Base-by-base conservation (phyloP, 768 basidiomycete genomes). In the Tricholoma sp. region DNA sequence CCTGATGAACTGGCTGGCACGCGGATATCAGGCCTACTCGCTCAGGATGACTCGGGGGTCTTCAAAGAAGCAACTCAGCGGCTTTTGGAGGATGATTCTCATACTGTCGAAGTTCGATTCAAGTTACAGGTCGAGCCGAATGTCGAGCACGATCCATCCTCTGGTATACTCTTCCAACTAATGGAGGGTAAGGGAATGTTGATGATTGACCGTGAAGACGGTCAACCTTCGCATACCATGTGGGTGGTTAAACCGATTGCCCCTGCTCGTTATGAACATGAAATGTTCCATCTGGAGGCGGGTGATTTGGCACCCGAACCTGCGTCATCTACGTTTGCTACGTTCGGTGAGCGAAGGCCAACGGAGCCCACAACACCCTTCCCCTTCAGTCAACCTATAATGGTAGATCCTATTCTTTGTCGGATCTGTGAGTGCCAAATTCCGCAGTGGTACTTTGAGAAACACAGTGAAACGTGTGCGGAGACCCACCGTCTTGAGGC, bases 151-250 rank as follows among this genome's bases (percentile, higher is more conserved):
- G 88, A 89, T 41, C 79, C 82, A 22, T 76, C 78, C 21, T 66
- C 74, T 16, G 78, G 78, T 9, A 71, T 73, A 6, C 77, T 88
- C 27, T 91, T 84, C 70, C 89, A 92, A 69, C 84, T 83, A 63
- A 94, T 98, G 88, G 95, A 98, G 66, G 97, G 91, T 29, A 96
- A 96, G 69, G 97, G 97, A 16, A 98, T 99, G 97, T 83, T 98
- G 64, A 95, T 98, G 86, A 82, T 91, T 58, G 95, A 98, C 75
- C 85, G 94, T 31, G 85, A 94, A 68, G 88, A 87, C 54, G 89
- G 89, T 16, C 82, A 84, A 58, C 86, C 93, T 12, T 91, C 94
- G 14, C 97, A 98, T 71, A 96, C 95, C 12, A 97, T 98, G 94
- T 98, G 94, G 94, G 94, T 96, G 46, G 84, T 94, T 71, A 93